phyloP scores from a whole-genome alignment of 2,329 filamentous ascomycete species.

The Colletotrichum simmondsii region DNA sequence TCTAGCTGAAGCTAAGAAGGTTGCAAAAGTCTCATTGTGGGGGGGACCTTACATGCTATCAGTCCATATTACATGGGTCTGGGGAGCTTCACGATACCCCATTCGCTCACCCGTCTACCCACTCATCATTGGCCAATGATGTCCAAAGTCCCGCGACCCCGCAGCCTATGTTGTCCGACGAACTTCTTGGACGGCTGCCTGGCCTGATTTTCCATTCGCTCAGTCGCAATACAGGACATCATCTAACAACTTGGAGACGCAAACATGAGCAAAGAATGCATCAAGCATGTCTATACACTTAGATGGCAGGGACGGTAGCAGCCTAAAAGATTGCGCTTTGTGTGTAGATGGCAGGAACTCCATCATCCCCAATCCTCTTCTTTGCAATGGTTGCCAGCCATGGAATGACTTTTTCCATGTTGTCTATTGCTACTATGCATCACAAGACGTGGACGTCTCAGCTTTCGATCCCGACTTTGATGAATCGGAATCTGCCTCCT shows the following conservation, averaged over 20 bases:
- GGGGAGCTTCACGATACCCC: not conserved
- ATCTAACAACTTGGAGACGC: not conserved
- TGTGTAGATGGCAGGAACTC: not conserved
- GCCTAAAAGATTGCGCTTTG: not conserved
- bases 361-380: not conserved
- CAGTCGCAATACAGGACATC: not conserved
- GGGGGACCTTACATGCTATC: too few relatives aligned
- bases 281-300: not conserved
- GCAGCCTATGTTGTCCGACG: not conserved
- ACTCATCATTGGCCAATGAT: not conserved
- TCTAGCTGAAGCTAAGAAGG: too few relatives aligned
- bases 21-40: too few relatives aligned
- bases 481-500: not conserved
- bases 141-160: not conserved
- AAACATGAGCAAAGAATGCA: not conserved
- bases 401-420: not conserved
- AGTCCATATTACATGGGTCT: not conserved
- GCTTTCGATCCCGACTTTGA: not conserved
- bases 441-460: not conserved
- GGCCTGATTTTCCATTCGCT: not conserved
- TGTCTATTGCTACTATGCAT: not conserved
- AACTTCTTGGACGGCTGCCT: not conserved
- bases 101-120: not conserved
- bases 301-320: not conserved
- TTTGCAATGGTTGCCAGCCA: not conserved